These are phyloP conservation scores for Knoxdaviesia capensis DNA, from an alignment of 2,329 filamentous ascomycete species.

Conservation along the genomic window DNA sequence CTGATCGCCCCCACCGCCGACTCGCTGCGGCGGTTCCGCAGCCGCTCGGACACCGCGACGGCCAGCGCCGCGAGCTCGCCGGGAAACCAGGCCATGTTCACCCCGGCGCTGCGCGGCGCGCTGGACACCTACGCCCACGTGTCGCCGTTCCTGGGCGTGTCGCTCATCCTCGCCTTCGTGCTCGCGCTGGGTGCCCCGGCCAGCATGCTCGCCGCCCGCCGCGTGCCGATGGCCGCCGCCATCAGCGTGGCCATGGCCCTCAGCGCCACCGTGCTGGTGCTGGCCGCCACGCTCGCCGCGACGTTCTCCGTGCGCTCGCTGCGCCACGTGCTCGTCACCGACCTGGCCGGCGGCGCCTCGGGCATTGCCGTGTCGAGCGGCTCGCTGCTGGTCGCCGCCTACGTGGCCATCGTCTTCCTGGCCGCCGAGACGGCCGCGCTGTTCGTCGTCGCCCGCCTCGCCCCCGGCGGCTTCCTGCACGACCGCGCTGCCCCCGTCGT, in stretches of 20 bases:
- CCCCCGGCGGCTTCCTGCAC: too few relatives aligned
- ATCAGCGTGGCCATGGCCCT: background rate
- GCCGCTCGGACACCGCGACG: too few relatives aligned
- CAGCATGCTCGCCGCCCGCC: background rate
- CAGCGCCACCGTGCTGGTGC: background rate
- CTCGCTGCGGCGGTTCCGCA: too few relatives aligned
- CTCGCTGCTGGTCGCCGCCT: background rate
- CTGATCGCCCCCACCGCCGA: constrained; percentile 6
- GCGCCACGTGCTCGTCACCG: background rate
- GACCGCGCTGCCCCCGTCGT: too few relatives aligned
- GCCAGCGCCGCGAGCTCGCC: too few relatives aligned
- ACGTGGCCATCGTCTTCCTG: background rate
- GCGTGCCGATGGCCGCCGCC: background rate
- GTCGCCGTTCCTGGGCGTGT: constrained; percentile 10
- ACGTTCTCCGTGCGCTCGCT: background rate
- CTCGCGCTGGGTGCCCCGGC: constrained; percentile 7
- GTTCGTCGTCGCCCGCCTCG: background rate
- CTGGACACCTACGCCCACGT: constrained; percentile 9
- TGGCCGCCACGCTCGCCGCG: background rate
- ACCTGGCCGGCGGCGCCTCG: background rate
- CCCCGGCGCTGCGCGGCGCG: constrained; percentile 7
- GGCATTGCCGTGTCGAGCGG: background rate
- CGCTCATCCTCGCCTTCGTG: constrained; percentile 11
- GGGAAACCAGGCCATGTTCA: too few relatives aligned
- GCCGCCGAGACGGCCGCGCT: too few relatives aligned